Evolutionary conservation across 306 rosid species (phyloP).

Genomic region (Luffa acutangula): DNA sequence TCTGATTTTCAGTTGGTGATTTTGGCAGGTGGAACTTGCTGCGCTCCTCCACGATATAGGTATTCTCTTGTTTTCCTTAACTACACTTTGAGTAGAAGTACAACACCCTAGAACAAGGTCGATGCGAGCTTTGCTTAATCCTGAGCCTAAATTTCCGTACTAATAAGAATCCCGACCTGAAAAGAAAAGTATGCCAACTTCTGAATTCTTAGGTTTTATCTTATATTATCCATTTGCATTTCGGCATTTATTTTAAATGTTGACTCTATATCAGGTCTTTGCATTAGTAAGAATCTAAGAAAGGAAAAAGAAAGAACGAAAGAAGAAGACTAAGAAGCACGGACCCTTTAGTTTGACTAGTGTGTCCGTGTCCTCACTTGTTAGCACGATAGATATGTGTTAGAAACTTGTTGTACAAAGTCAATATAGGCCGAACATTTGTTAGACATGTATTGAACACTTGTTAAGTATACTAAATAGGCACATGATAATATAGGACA

Average conservation of each 20-base stretch:
- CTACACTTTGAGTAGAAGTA: not conserved
- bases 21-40: conserved; percentile 71
- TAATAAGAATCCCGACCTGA: not conserved
- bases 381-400: no score
- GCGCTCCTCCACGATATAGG: conserved; percentile 90
- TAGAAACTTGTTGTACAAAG: no score
- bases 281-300: not conserved
- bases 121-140: not conserved
- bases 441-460: no score
- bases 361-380: no score
- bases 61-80: not conserved
- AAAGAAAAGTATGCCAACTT: not conserved
- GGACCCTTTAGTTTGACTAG: no score
- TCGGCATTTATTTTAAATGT: not conserved
- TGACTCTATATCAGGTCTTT: not conserved
- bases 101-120: not conserved
- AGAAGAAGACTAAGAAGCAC: no score
- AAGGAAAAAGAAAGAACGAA: not conserved
- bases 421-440: no score
- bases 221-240: not conserved
- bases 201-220: not conserved
- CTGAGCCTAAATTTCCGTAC: not conserved
- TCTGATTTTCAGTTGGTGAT: conserved; percentile 1
- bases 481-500: no score
- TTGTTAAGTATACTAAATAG: no score